Percentiles rank a stretch among this genome's conserved stretches.
phyloP scores from a whole-genome alignment of 1,139 yeast genomes.

The Kodamaea arcana region DNA sequence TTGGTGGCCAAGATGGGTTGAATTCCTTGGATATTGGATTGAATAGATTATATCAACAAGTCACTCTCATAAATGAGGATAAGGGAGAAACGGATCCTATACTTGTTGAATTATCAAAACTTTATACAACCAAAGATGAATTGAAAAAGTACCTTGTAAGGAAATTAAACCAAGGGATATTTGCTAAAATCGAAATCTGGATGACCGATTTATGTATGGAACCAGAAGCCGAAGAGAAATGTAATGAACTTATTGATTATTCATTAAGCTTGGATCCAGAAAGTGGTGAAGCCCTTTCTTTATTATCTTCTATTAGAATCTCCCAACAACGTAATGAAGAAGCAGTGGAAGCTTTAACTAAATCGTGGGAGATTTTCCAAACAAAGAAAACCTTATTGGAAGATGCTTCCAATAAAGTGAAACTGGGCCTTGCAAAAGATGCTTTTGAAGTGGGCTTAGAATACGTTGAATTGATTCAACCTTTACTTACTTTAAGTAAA shows the following conservation, averaged over 20 bases:
- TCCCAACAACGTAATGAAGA: slow-evolving; percentile 78
- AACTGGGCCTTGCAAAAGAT: slow-evolving; percentile 19
- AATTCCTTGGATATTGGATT: slow-evolving; percentile 64
- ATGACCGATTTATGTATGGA: slow-evolving; percentile 99
- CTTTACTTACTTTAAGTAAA: slow-evolving; percentile 64
- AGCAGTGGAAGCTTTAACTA: slow-evolving; percentile 64
- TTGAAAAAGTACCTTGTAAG: slow-evolving; percentile 40
- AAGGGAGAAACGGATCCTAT: slow-evolving; percentile 23
- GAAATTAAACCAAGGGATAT: slow-evolving; percentile 68
- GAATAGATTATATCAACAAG: slow-evolving; percentile 42
- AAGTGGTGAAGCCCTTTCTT: slow-evolving; percentile 78
- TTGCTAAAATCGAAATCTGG: slow-evolving; percentile 93
- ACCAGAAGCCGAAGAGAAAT: slow-evolving; percentile 75
- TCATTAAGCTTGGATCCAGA: slow-evolving; percentile 57
- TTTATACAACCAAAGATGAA: slow-evolving; percentile 26
- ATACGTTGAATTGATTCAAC: slow-evolving; percentile 61
- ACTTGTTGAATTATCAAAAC: slow-evolving; percentile 20
- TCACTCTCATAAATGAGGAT: slow-evolving; percentile 24
- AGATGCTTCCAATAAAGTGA: slow-evolving; percentile 27
- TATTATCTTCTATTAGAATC: slow-evolving; percentile 82
- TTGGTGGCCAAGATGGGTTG: slow-evolving; percentile 79
- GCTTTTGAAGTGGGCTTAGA: slow-evolving; percentile 45
- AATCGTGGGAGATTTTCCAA: slow-evolving; percentile 70
- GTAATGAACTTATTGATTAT: slow-evolving; percentile 67
- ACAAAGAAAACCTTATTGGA: slow-evolving; percentile 49